Conservation (phyloP, 306 rosid species). For the Castanospermum australe region DNA sequence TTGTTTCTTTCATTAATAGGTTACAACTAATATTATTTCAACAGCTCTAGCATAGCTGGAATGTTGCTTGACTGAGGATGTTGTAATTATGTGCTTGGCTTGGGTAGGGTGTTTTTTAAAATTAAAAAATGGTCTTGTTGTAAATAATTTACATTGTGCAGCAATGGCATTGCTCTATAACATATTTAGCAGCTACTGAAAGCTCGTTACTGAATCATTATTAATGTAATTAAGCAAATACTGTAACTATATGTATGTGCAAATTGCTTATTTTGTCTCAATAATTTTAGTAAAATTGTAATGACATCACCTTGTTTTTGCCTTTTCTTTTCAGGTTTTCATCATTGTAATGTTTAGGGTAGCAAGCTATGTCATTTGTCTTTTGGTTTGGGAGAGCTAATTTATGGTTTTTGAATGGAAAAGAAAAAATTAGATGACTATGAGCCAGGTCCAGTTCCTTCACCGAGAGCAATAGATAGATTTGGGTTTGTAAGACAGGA, state of each 20-base stretch:
- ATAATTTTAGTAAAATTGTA: neutral
- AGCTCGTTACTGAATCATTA: neutral
- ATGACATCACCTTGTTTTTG: neutral
- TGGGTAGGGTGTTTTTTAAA: no score
- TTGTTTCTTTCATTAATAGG: neutral
- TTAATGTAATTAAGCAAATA: neutral
- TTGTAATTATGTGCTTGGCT: no score
- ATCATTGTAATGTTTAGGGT: slow-evolving; percentile 20
- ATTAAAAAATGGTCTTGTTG: neutral
- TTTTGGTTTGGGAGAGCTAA: slow-evolving; percentile 31
- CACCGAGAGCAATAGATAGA: slow-evolving; percentile 72
- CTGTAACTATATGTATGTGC: neutral
- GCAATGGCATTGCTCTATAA: neutral
- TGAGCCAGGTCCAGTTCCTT: slow-evolving; percentile 73
- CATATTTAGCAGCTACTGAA: neutral
- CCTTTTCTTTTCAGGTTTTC: slow-evolving; percentile 36
- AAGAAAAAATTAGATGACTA: slow-evolving; percentile 66
- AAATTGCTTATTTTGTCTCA: neutral
- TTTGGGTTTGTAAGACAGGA: slow-evolving; percentile 88
- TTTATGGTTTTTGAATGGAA: slow-evolving; percentile 61
- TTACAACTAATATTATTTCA: neutral
- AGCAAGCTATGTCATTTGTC: slow-evolving; percentile 9
- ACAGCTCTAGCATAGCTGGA: neutral
- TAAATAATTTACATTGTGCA: neutral
- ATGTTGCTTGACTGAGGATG: neutral